Percentiles rank a stretch among this genome's conserved stretches.
phyloP scores from a whole-genome alignment of 768 basidiomycete genomes.

The Lactarius hatsudake region DNA sequence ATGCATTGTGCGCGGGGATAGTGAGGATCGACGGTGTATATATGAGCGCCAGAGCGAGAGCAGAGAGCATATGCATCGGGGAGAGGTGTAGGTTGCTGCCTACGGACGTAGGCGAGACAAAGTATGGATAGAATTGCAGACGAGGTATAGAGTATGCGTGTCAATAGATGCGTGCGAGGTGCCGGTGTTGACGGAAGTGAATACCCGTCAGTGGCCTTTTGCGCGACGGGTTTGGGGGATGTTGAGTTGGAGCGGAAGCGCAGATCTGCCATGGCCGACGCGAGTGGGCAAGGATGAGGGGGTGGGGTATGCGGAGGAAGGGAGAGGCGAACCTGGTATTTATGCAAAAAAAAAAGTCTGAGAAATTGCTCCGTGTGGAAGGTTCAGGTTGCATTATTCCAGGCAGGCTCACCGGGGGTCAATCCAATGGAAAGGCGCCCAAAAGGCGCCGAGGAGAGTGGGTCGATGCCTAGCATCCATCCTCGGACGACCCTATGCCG shows the following conservation, averaged over 20 bases:
- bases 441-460: slow-evolving; percentile 8
- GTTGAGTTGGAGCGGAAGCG: slow-evolving; percentile 28
- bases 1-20: slow-evolving; percentile 60
- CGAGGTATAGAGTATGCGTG: slow-evolving; percentile 26
- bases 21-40: slow-evolving; percentile 66
- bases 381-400: slow-evolving; percentile 22
- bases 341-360: slow-evolving; percentile 26
- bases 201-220: slow-evolving; percentile 7
- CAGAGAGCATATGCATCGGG: slow-evolving; percentile 58
- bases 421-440: slow-evolving; percentile 17
- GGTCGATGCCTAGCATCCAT: slow-evolving; percentile 4
- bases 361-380: slow-evolving; percentile 25
- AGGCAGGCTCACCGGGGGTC: slow-evolving; percentile 24
- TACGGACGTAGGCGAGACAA: slow-evolving; percentile 22
- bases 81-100: slow-evolving; percentile 18
- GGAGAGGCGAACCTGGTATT: slow-evolving; percentile 25
- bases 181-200: neutral
- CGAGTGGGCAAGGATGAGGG: slow-evolving; percentile 11
- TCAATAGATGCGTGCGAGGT: slow-evolving; percentile 6
- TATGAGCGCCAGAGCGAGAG: slow-evolving; percentile 46
- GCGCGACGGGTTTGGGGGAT: slow-evolving; percentile 17
- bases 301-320: neutral
- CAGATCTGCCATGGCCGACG: slow-evolving; percentile 23
- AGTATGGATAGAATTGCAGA: slow-evolving; percentile 29
- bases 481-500: slow-evolving; percentile 10